These are phyloP conservation scores for Peziza echinospora DNA, from an alignment of 495 filamentous ascomycete genomes.

Conservation along the genomic window DNA sequence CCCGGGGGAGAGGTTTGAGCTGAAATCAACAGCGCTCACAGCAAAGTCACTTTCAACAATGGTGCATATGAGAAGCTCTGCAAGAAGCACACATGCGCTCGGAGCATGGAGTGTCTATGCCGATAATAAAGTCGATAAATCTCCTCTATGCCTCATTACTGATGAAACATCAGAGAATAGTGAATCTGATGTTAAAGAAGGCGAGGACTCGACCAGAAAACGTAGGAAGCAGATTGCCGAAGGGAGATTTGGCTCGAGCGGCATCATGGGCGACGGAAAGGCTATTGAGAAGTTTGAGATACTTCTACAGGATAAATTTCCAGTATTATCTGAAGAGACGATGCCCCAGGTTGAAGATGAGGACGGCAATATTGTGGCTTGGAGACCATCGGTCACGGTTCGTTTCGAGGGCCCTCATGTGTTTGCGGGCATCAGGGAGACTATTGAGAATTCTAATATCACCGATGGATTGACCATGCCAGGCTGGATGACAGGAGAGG, in stretches of 20 bases:
- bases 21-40: slow-evolving; percentile 41
- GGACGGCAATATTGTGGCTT: slow-evolving; percentile 21
- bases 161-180: slow-evolving; percentile 17
- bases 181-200: slow-evolving; percentile 12
- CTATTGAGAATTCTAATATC: slow-evolving; percentile 46
- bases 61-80: slow-evolving; percentile 40
- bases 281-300: slow-evolving; percentile 41
- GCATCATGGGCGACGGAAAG: slow-evolving; percentile 29
- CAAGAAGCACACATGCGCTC: slow-evolving; percentile 40
- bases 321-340: slow-evolving; percentile 21
- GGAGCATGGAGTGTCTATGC: slow-evolving; percentile 65
- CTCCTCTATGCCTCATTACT: slow-evolving; percentile 31
- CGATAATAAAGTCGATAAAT: slow-evolving; percentile 35
- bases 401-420: slow-evolving; percentile 55
- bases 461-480: slow-evolving; percentile 59
- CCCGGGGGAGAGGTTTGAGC: slow-evolving; percentile 40
- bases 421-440: slow-evolving; percentile 54
- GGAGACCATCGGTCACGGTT: slow-evolving; percentile 37
- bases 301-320: slow-evolving; percentile 33
- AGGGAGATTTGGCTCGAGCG: slow-evolving; percentile 34
- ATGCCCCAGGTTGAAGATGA: slow-evolving; percentile 5
- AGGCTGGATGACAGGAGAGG: slow-evolving; percentile 80
- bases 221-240: slow-evolving; percentile 27
- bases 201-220: slow-evolving; percentile 15
- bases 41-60: slow-evolving; percentile 47